Evolutionary conservation across 2,329 filamentous ascomycete species (phyloP).

Genomic region (Colletotrichum eleusines): DNA sequence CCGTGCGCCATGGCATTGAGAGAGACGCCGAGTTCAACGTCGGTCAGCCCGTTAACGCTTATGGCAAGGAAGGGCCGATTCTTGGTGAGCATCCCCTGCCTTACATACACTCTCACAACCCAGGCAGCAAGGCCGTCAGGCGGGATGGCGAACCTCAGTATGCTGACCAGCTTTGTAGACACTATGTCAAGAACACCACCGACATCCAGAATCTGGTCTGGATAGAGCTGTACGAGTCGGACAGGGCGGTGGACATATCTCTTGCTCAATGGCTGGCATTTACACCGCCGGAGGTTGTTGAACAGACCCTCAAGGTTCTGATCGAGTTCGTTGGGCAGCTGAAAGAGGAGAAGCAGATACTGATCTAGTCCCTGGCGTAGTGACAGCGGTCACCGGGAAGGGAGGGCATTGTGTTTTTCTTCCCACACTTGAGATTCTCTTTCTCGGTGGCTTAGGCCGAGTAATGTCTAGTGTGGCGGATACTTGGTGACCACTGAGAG

Average conservation of each 20-base stretch:
- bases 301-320: conserved; percentile 69
- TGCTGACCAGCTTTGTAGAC: too few relatives aligned
- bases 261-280: conserved; percentile 77
- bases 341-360: conserved; percentile 74
- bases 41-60: conserved; percentile 68
- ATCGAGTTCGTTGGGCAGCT: conserved; percentile 66
- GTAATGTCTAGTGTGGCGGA: neutral
- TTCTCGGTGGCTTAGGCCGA: neutral
- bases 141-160: conserved; percentile 69
- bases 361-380: conserved; percentile 50
- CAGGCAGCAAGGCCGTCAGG: conserved; percentile 56
- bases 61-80: conserved; percentile 69
- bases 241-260: conserved; percentile 74
- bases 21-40: conserved; percentile 55
- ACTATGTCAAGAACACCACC: conserved; percentile 68
- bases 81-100: conserved; percentile 57
- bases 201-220: conserved; percentile 73
- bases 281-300: conserved; percentile 70
- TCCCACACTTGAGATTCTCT: neutral
- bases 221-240: conserved; percentile 78
- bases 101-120: neutral
- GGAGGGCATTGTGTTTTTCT: neutral
- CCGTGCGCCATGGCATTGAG: conserved; percentile 18
- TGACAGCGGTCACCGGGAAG: neutral
- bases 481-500: neutral